A percentile compares a stretch with the other conserved stretches of the same genome.
These are phyloP conservation scores for Globisporangium okanoganense DNA, from an alignment of 352 stramenopile species.

Conservation along the genomic window DNA sequence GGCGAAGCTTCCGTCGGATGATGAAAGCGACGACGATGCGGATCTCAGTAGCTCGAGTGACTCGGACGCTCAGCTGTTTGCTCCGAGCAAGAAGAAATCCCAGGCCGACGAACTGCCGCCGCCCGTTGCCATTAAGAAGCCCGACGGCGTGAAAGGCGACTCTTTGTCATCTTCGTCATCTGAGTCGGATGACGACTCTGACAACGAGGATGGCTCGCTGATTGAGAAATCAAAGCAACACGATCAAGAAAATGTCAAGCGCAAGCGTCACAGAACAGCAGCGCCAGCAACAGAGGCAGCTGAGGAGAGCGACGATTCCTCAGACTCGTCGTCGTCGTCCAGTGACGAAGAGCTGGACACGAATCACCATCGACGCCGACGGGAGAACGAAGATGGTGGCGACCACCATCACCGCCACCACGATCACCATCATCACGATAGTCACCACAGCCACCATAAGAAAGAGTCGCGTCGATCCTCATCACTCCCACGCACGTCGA, in stretches of 20 bases:
- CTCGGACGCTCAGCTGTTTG: slow-evolving; percentile 22
- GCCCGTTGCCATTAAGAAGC: slow-evolving; percentile 1
- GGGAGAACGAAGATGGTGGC: slow-evolving; percentile 18
- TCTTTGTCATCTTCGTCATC: too few relatives aligned
- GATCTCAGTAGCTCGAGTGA: slow-evolving; percentile 48
- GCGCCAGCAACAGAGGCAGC: neutral
- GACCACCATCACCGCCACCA: neutral
- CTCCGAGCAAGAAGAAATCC: neutral
- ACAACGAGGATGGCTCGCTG: slow-evolving; percentile 16
- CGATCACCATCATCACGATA: slow-evolving; percentile 22
- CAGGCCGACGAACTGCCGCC: neutral
- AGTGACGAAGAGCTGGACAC: slow-evolving; percentile 13
- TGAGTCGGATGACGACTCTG: slow-evolving; percentile 23
- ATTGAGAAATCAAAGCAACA: slow-evolving; percentile 12
- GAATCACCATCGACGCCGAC: slow-evolving; percentile 17
- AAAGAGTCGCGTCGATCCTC: slow-evolving; percentile 25
- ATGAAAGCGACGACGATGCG: slow-evolving; percentile 46
- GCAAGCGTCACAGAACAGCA: slow-evolving; percentile 7
- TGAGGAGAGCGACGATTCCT: slow-evolving; percentile 10
- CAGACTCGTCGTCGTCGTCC: slow-evolving; percentile 9
- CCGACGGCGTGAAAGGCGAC: slow-evolving; percentile 10
- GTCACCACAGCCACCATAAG: slow-evolving; percentile 15
- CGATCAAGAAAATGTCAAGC: slow-evolving; percentile 17
- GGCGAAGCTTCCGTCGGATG: slow-evolving; percentile 25
- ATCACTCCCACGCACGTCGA: slow-evolving; percentile 25